phyloP scores from a whole-genome alignment of 2,329 filamentous ascomycete species.

The Graphilbum fragrans region DNA sequence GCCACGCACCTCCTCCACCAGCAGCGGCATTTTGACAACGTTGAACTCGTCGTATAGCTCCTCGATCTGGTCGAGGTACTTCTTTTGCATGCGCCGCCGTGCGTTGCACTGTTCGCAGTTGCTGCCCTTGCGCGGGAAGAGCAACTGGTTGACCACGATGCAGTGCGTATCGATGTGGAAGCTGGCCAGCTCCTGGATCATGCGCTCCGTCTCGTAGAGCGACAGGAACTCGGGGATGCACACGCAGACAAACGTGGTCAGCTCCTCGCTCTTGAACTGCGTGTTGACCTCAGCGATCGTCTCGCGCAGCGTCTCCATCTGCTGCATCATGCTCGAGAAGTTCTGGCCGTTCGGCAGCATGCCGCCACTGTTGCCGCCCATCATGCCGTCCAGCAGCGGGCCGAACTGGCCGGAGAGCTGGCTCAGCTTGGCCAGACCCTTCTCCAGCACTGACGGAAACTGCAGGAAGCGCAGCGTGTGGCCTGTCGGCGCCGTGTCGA shows the following conservation, averaged over 20 bases:
- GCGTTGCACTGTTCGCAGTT: slow-evolving; percentile 93
- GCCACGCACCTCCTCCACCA: slow-evolving; percentile 90
- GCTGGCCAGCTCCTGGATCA: slow-evolving; percentile 93
- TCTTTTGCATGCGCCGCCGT: slow-evolving; percentile 95
- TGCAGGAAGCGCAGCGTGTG: slow-evolving; percentile 98
- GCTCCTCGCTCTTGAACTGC: slow-evolving; percentile 92
- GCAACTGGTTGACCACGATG: slow-evolving; percentile 95
- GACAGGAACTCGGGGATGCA: slow-evolving; percentile 96
- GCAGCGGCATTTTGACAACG: slow-evolving; percentile 92
- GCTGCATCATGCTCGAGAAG: slow-evolving; percentile 82
- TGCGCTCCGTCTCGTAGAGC: slow-evolving; percentile 96
- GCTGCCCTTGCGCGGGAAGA: slow-evolving; percentile 79
- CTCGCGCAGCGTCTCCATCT: slow-evolving; percentile 84
- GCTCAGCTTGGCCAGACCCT: slow-evolving; percentile 93
- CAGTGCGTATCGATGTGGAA: slow-evolving; percentile 94
- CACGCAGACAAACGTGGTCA: slow-evolving; percentile 96
- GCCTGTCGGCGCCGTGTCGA: slow-evolving; percentile 95
- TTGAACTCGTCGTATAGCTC: slow-evolving; percentile 99
- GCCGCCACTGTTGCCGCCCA: slow-evolving; percentile 52
- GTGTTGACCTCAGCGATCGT: slow-evolving; percentile 94
- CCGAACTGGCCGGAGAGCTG: slow-evolving; percentile 91
- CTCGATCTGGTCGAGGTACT: slow-evolving; percentile 97
- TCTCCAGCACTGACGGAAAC: slow-evolving; percentile 95
- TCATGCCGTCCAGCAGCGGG: slow-evolving; percentile 85
- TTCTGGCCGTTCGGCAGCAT: slow-evolving; percentile 81